Evolutionary conservation across 192 early-diverging fungal species (phyloP).

Genomic region (Backusella australiensis): DNA sequence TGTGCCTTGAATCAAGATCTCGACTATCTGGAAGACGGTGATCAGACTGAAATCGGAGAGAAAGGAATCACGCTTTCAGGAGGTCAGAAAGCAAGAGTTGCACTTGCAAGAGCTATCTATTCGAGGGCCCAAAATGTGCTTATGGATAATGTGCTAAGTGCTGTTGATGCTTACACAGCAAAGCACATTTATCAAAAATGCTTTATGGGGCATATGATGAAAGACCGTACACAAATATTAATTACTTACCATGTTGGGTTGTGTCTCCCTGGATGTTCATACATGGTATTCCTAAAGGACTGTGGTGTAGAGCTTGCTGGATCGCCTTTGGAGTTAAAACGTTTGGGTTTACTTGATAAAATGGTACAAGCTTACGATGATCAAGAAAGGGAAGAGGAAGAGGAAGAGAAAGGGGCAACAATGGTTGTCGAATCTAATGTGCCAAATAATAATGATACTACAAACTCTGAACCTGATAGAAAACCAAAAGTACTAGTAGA

Average conservation of each 20-base stretch:
- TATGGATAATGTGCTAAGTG: conserved; percentile 86
- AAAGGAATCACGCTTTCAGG: conserved; percentile 85
- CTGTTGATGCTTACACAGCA: conserved; percentile 85
- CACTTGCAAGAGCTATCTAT: conserved; percentile 87
- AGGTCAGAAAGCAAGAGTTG: conserved; percentile 87
- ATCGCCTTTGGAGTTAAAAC: conserved; percentile 4
- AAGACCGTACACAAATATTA: conserved; percentile 77
- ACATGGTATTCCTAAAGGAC: conserved; percentile 48
- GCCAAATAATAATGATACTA: conserved; percentile 7
- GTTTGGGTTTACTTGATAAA: conserved; percentile 25
- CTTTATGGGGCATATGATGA: conserved; percentile 69
- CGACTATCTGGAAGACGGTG: conserved; percentile 77
- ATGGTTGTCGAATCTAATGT: not conserved
- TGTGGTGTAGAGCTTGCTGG: conserved; percentile 42
- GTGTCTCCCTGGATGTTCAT: conserved; percentile 53
- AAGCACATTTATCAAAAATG: conserved; percentile 76
- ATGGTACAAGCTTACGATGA: conserved; percentile 27
- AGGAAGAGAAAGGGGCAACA: conserved; percentile 11
- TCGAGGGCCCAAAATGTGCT: conserved; percentile 60
- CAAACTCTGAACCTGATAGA: conserved; percentile 5
- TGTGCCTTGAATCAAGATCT: conserved; percentile 84
- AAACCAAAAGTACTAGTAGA: conserved; percentile 42
- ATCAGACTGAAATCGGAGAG: conserved; percentile 79
- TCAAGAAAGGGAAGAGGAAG: conserved; percentile 12
- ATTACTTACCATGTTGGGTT: conserved; percentile 79